Percentiles rank a stretch among this genome's conserved stretches.
These are phyloP conservation scores for Penicillium fuscoglaucum DNA, from an alignment of 2,329 filamentous ascomycete species.

Conservation along the genomic window DNA sequence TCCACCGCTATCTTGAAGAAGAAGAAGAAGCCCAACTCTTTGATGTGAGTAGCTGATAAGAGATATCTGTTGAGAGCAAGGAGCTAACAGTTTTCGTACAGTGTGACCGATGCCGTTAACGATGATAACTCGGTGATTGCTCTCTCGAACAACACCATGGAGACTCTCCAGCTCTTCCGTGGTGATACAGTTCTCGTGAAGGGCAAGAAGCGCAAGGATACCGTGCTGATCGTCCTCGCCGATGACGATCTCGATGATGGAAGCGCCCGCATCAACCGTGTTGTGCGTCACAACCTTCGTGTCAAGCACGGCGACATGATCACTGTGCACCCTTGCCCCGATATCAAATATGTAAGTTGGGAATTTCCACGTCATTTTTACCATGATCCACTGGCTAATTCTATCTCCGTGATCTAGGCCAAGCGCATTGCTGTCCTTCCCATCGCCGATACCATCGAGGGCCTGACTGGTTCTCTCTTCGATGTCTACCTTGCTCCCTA, in stretches of 20 bases:
- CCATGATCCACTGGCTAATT: slow-evolving; percentile 24
- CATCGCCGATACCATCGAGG: slow-evolving; percentile 97
- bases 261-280: slow-evolving; percentile 95
- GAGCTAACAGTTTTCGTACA: slow-evolving; percentile 44
- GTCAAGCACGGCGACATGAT: slow-evolving; percentile 99
- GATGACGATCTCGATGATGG: slow-evolving; percentile 98
- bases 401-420: slow-evolving; percentile 59
- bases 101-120: slow-evolving; percentile 96
- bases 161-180: slow-evolving; percentile 95
- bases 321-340: slow-evolving; percentile 94
- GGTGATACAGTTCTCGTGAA: slow-evolving; percentile 97
- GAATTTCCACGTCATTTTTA: neutral
- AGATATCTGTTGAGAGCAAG: slow-evolving; percentile 9
- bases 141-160: slow-evolving; percentile 98
- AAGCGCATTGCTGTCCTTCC: slow-evolving; percentile 98
- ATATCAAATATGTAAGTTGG: slow-evolving; percentile 97
- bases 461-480: slow-evolving; percentile 94
- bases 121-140: slow-evolving; percentile 99
- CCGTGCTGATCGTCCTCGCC: slow-evolving; percentile 92
- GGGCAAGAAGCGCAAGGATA: slow-evolving; percentile 99
- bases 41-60: slow-evolving; percentile 68
- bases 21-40: slow-evolving; percentile 99
- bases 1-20: slow-evolving; percentile 98
- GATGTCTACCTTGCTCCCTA: slow-evolving; percentile 99
- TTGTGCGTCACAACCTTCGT: slow-evolving; percentile 95